Evolutionary conservation across 148 eudicot species (phyloP).

Genomic region (Silene conica): DNA sequence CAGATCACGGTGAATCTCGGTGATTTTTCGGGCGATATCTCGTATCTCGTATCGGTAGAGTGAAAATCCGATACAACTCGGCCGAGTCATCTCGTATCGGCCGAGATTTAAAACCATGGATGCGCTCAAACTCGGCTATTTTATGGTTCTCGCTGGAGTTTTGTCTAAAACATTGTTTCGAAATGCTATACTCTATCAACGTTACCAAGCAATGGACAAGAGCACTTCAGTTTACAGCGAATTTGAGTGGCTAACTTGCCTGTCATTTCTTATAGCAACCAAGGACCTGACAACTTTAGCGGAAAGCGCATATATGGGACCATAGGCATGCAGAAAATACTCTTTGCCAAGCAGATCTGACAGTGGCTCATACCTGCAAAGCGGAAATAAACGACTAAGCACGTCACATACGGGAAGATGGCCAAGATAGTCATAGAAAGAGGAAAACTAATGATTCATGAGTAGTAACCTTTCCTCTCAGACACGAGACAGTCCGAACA

Average conservation of each 20-base stretch:
- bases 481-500: background rate
- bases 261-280: slow-evolving; percentile 78
- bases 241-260: slow-evolving; percentile 40
- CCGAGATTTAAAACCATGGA: too few relatives aligned
- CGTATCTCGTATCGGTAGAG: too few relatives aligned
- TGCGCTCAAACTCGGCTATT: too few relatives aligned
- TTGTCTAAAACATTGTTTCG: too few relatives aligned
- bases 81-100: too few relatives aligned
- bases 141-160: too few relatives aligned
- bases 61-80: too few relatives aligned
- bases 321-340: slow-evolving; percentile 95
- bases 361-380: slow-evolving; percentile 91
- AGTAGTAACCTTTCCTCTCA: background rate
- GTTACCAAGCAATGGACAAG: background rate
- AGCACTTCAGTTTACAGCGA: background rate
- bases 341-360: slow-evolving; percentile 75
- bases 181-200: too few relatives aligned
- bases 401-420: background rate
- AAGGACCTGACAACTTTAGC: slow-evolving; percentile 84
- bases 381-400: slow-evolving; percentile 13
- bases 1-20: too few relatives aligned
- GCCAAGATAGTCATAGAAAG: background rate
- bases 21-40: too few relatives aligned
- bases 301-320: slow-evolving; percentile 89
- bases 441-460: background rate